Conservation (phyloP, 2,329 filamentous ascomycete genomes). For the Grosmannia huntii region DNA sequence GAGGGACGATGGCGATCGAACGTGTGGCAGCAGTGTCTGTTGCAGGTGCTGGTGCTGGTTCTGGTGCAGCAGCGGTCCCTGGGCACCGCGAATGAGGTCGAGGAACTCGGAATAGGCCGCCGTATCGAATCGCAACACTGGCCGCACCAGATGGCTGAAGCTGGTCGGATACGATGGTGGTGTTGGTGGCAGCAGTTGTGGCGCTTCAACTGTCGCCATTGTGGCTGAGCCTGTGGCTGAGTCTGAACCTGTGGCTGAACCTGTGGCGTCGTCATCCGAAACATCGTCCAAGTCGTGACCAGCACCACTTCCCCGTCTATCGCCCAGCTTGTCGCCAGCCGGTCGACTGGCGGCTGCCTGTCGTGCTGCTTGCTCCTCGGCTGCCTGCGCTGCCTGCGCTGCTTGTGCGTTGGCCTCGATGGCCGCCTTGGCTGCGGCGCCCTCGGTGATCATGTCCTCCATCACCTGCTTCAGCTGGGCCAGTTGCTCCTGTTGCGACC, state of each 20-base stretch:
- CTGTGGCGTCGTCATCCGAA: too few relatives aligned
- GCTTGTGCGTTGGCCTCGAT: conserved; percentile 45
- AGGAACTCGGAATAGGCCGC: conserved; percentile 75
- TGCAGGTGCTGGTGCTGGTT: conserved; percentile 8
- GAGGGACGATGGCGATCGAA: conserved; percentile 48
- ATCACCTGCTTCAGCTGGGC: conserved; percentile 84
- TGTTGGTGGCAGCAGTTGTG: conserved; percentile 15
- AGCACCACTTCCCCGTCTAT: too few relatives aligned
- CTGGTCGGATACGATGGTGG: conserved; percentile 50
- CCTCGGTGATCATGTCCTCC: conserved; percentile 67
- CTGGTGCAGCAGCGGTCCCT: conserved; percentile 9
- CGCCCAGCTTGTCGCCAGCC: too few relatives aligned
- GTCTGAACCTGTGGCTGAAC: too few relatives aligned
- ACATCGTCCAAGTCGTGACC: too few relatives aligned
- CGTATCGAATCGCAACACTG: conserved; percentile 72
- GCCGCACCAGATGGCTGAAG: conserved; percentile 72
- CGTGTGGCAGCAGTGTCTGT: conserved; percentile 35
- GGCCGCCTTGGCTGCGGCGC: conserved; percentile 12
- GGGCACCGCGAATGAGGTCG: conserved; percentile 56
- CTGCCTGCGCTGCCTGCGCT: neutral
- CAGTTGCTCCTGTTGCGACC: conserved; percentile 86
- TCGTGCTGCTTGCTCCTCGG: neutral
- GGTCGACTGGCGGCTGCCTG: too few relatives aligned
- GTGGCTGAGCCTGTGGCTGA: too few relatives aligned
- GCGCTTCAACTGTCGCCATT: too few relatives aligned